phyloP scores from a whole-genome alignment of 345 rosid genomes.

The Camelina neglecta region DNA sequence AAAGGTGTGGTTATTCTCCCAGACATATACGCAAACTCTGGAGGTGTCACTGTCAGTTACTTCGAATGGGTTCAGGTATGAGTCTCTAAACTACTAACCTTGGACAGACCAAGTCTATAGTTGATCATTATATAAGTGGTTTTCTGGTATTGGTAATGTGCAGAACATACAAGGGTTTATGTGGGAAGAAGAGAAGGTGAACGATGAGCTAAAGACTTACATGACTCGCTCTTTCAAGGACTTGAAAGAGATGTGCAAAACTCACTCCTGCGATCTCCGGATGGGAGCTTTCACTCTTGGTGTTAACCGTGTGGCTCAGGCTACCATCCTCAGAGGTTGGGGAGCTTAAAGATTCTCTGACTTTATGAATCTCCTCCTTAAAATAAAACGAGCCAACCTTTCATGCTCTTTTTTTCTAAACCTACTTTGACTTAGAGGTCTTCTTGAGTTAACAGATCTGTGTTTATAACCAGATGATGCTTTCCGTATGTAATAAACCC shows the following conservation, averaged over 20 bases:
- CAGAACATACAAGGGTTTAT: conserved; percentile 99
- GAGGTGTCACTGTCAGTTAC: conserved; percentile 98
- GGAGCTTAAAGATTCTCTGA: conserved; percentile 58
- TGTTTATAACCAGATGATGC: conserved; percentile 32
- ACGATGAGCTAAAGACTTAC: conserved; percentile 73
- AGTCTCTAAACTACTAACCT: not conserved
- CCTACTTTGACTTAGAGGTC: conserved; percentile 15
- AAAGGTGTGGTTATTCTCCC: conserved; percentile 97
- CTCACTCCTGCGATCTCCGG: conserved; percentile 84
- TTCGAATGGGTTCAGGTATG: conserved; percentile 99
- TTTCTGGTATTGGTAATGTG: conserved; percentile 8
- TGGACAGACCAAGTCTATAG: conserved; percentile 2
- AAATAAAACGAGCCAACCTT: conserved; percentile 32
- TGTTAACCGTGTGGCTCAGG: conserved; percentile 91
- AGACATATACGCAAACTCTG: conserved; percentile 92
- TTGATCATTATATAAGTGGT: conserved; percentile 11
- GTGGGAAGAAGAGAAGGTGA: conserved; percentile 99
- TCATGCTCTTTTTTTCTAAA: not conserved
- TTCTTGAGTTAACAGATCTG: conserved; percentile 29
- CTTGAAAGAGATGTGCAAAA: conserved; percentile 86
- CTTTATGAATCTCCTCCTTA: not conserved
- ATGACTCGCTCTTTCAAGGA: conserved; percentile 83
- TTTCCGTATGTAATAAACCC: conserved; percentile 30
- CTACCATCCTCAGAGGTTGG: conserved; percentile 94
- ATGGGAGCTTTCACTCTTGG: conserved; percentile 99